Evolutionary conservation across 768 basidiomycete genomes (phyloP), one percentile per base, ranked within the genome.

Genomic region (Psilocybe subaeruginosa): DNA sequence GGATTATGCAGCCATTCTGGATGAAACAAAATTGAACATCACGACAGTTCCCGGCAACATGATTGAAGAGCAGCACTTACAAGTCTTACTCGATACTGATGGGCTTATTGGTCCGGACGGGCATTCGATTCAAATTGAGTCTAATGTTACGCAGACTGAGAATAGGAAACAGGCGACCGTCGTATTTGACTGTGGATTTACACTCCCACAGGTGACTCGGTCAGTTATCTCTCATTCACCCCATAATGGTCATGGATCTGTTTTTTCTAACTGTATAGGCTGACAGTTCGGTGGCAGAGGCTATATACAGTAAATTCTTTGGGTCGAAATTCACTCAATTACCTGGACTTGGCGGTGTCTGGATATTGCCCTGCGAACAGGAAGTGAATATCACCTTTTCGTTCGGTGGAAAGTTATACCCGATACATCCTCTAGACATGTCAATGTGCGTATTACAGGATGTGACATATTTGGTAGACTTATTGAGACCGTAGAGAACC

Each of bases 131-230:
- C 65, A 74, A 17, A 66, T 86, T 49, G 68, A 64, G 3, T 82
- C 85, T 0, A 73, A 70, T 29, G 88, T 90, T 14, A 66, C 74
- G 8, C 73, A 78, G 31, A 75, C 77, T 0, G 71, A 73, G 29
- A 72, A 82, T 49, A 73, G 72, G 8, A 74, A 74, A 14, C 85
- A 85, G 64, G 74, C 84, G 7, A 88, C 87, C 1, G 83, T 82
- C 3, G 77, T 92, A 3, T 74, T 91, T 31, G 91, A 92, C 68
- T 86, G 87, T 3, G 90, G 91, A 0, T 91, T 88, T 70, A 80
- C 87, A 0, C 75, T 90, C 2, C 82, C 87, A 11, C 89, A 90
- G 68, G 78, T 90, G 41, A 78, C 86, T 54, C 64, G 75, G 84
- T 84, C 69, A 49, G 76, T 69, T 2, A 17, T 49, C 7, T 16